Base-by-base conservation (phyloP, 78 protist species). In the Tieghemostelium lacteum region DNA sequence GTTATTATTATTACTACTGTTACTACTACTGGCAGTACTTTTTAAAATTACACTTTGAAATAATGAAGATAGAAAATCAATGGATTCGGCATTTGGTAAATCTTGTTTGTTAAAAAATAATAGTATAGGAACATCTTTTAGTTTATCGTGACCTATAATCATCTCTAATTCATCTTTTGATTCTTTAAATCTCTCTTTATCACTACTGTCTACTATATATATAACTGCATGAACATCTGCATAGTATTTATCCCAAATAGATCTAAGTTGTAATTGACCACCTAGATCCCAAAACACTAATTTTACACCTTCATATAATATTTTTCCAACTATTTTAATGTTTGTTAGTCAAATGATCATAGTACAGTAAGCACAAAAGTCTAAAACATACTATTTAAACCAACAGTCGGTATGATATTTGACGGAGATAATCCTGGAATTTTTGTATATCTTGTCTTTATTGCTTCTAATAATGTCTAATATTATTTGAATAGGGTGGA, bases 221-320 rank as follows among this genome's bases (percentile, higher is more conserved):
- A 98, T 98, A 22, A 97, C 91, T 28, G 97, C 99, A 42, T 96
- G 96, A 1, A 97, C 93, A 71, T 94, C 94, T 62, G 94, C 93
- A 94, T 91, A 98, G 92, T 97, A 98, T 87, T 97, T 97, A 33
- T 92, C 61, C 99, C 99, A 98, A 17, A 98, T 86, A 4, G 97
- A 92, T 17, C 99, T 87, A 58, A 98, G 94, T 40, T 95, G 95
- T 87, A 94, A 94, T 83, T 96, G 99, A 3, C 99, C 99, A 0
- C 98, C 98, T 29, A 96, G 95, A 49, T 97, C 94, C 96, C 97
- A 94, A 93, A 92, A 58, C 20, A 58, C 36, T 33, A 72, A 75
- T 40, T 61, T 73, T 14, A 85, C 28, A 45, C 58, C 61, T 39
- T 73, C 62, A 64, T 24, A 73, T 34, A 54, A 42, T 2, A 73